Evolutionary conservation across 2,329 filamentous ascomycete genomes (phyloP).

Genomic region (Nigrospora osmanthi): DNA sequence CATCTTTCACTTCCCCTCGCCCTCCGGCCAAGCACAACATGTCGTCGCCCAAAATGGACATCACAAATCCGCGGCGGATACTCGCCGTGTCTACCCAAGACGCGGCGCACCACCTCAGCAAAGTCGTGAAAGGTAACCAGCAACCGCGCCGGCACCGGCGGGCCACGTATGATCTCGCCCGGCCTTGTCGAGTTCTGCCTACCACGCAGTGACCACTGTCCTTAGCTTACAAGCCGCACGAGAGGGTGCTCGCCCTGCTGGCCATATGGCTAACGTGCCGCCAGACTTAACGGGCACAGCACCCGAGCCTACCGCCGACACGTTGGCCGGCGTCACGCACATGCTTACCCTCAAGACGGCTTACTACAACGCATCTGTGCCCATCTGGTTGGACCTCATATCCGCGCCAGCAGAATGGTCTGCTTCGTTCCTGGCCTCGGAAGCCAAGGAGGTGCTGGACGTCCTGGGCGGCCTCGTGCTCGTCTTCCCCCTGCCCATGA

Average conservation of each 20-base stretch:
- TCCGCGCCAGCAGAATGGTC: conserved; percentile 45
- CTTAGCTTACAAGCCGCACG: no score
- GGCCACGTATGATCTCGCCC: no score
- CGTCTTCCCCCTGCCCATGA: conserved; percentile 36
- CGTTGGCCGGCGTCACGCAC: conserved; percentile 54
- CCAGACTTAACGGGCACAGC: conserved; percentile 46
- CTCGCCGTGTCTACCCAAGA: conserved; percentile 46
- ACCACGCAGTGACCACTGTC: no score
- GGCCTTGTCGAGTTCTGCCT: not conserved
- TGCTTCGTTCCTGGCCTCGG: conserved; percentile 47
- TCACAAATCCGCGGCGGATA: conserved; percentile 47
- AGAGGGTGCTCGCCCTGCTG: no score
- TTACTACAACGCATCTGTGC: conserved; percentile 54
- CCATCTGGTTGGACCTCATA: conserved; percentile 62
- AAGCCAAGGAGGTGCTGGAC: conserved; percentile 54
- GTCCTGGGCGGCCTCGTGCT: conserved; percentile 55
- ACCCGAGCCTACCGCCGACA: conserved; percentile 28
- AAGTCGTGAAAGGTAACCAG: conserved; percentile 44
- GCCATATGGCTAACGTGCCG: no score
- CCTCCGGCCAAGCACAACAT: not conserved
- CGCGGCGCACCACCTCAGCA: conserved; percentile 36
- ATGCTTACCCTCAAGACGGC: conserved; percentile 43
- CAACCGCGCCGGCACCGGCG: not conserved
- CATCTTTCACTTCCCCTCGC: no score
- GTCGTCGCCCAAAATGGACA: conserved; percentile 22